Base-by-base conservation (phyloP, 2,329 filamentous ascomycete species). In the Sclerotinia glacialis region DNA sequence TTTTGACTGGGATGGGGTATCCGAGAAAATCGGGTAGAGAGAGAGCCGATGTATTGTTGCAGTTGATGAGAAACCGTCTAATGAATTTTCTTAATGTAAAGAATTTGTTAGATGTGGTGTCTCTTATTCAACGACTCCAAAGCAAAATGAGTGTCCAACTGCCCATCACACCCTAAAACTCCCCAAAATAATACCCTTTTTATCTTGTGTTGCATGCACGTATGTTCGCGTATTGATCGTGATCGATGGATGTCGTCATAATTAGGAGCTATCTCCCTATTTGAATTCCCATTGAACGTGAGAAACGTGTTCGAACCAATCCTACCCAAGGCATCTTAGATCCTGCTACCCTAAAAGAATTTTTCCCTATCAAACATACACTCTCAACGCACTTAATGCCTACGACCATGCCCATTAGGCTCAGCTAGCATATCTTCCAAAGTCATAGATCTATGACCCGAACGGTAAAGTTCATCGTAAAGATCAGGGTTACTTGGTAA, bases 381-480 rank as follows among this genome's bases (percentile, higher is more conserved):
- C 14, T 47, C 21, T 23, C 31, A 26, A 28, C 8, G 46, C n/a
- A 12, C 16, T 34, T 23, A 21, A 37, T 2, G n/a, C 37, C 14
- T 49, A n/a, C 5, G 44, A 49, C 14, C 8, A 40, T 31, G 44
- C 14, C 28, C 46, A 44, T n/a, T 28, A 21, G n/a, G 58, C 11
- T 55, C 31, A 3, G 28, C 16, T 14, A 61, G 5, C n/a, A 61
- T 61, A 49, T 49, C 58, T 14, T 40, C 58, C 31, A 61, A 14
- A 9, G 58, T 40, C 58, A 61, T 49, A 8, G 58, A 61, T 40
- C 58, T 26, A 61, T 61, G 44, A 26, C 7, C 58, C 11, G 58
- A 61, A 49, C 44, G 26, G 23, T 50, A 50, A 7, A 61, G 44
- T n/a, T 61, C 46, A 8, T 37, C 31, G 8, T 50, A 44, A 9